Percentiles rank a stretch among this genome's conserved stretches.
These are phyloP conservation scores for Aspergillus carlsbadensis DNA, from an alignment of 495 filamentous ascomycete species.

Conservation along the genomic window DNA sequence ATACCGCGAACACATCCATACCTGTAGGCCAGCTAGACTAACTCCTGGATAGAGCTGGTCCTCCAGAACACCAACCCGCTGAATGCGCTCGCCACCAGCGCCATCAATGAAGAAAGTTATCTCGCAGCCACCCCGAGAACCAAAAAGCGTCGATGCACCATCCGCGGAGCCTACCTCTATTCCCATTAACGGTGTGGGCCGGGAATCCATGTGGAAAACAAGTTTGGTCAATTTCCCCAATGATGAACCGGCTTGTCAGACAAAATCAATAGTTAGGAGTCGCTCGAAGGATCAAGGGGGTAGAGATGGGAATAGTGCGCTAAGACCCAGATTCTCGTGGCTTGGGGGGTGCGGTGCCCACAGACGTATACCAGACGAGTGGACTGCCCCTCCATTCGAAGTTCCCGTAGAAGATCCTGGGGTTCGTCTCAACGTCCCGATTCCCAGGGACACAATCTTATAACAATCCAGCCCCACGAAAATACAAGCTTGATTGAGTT, in stretches of 20 bases:
- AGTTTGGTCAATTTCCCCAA: constrained; percentile 13
- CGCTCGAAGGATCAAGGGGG: constrained; percentile 9
- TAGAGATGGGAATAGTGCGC: constrained; percentile 9
- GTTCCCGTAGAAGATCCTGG: not conserved
- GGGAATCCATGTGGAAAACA: constrained; percentile 8
- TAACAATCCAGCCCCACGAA: too few species aligned
- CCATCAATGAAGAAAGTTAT: constrained; percentile 15
- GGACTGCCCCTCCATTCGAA: not conserved
- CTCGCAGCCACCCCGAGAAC: constrained; percentile 5
- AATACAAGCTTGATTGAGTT: too few species aligned
- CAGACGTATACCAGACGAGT: constrained; percentile 3
- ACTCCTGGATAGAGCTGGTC: not conserved
- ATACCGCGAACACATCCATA: too few species aligned
- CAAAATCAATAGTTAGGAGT: constrained; percentile 18
- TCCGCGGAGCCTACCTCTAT: constrained; percentile 11
- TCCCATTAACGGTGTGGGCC: constrained; percentile 12
- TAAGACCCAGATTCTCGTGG: constrained; percentile 7
- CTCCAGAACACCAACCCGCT: constrained; percentile 9
- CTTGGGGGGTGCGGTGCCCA: constrained; percentile 14
- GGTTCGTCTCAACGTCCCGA: constrained; percentile 6
- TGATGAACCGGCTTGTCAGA: constrained; percentile 5
- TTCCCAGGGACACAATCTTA: constrained; percentile 17
- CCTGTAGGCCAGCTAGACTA: not conserved
- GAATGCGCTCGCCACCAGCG: constrained; percentile 15
- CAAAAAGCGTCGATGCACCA: constrained; percentile 11